These are phyloP conservation scores for Tetrahymena elliotti DNA, from an alignment of 73 alveolate species.

Conservation along the genomic window DNA sequence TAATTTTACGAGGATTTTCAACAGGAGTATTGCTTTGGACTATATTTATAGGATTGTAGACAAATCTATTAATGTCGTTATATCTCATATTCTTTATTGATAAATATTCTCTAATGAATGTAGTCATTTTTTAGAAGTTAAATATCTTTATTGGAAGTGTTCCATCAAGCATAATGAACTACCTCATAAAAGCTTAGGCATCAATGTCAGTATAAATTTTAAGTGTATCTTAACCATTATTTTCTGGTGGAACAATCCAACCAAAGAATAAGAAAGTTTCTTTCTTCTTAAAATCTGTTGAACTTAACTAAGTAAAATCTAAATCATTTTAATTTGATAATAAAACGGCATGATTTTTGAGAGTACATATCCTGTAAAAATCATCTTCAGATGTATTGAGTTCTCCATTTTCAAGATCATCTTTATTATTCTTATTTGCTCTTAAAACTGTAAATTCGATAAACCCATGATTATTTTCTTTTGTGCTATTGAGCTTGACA, in stretches of 20 bases:
- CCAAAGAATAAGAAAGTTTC: background rate
- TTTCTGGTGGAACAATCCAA: background rate
- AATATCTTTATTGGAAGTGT: background rate
- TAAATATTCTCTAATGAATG: background rate
- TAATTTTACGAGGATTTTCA: background rate
- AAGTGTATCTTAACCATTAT: background rate
- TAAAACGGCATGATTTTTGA: background rate
- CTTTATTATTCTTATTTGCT: background rate
- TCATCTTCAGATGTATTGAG: background rate
- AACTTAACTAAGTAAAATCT: background rate
- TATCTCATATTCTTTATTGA: background rate
- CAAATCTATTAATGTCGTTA: background rate
- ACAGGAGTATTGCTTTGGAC: background rate
- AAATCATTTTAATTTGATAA: background rate
- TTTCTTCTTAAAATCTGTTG: background rate
- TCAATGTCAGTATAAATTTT: background rate
- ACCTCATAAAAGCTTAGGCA: background rate
- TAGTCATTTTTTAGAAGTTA: background rate
- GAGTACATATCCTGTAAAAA: background rate
- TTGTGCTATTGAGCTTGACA: background rate
- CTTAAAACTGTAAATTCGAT: background rate
- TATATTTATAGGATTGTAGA: background rate
- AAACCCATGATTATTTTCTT: conserved; percentile 9
- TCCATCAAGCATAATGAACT: background rate
- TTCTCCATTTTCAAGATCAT: conserved; percentile 7